Evolutionary conservation across 768 basidiomycete species (phyloP), one percentile per base, ranked within the genome.

Genomic region (Termitomyces titanicus): DNA sequence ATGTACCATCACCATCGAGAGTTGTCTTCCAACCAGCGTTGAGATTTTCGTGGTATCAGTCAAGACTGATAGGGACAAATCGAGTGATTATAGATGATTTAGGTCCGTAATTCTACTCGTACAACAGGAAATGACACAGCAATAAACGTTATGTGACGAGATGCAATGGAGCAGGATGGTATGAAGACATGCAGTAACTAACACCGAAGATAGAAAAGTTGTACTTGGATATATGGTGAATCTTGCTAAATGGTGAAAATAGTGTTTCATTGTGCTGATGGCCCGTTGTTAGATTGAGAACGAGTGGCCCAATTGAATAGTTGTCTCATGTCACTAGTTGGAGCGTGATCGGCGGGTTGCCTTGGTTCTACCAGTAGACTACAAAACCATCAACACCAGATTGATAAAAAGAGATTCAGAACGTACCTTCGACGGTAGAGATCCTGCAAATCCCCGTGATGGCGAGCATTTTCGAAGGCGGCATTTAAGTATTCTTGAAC

Each of bases 311-410:
- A 89, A 62, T 80, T 81, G 71, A 91, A 92, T 35, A 91, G 74
- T 66, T 89, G 86, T 48, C 88, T 86, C 77, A 90, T 80, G 63
- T 92, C 89, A 57, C 81, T 74, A 22, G 72, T 68, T 40, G 81
- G 84, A 24, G 83, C 79, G 35, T 75, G 74, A 67, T 93, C 91
- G 37, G 87, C 86, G 9, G 88, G 78, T 57, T 92, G 89, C 65
- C 81, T 88, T 45, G 91, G 92, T 68, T 93, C 91, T 55, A 94
- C 86, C 56, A 92, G 78, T 51, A 92, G 76, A 75, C 90, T 92
- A 57, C 25, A 48, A 42, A 25, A 25, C 27, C 43, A 53, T 60
- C 47, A 58, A 39, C 49, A 54, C 22, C 37, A 42, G 17, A 54
- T 53, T 34, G 59, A 43, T 40, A 40, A 47, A 34, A 42, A 40